phyloP scores from a whole-genome alignment of 148 eudicot genomes.

The Pharnaceum exiguum region DNA sequence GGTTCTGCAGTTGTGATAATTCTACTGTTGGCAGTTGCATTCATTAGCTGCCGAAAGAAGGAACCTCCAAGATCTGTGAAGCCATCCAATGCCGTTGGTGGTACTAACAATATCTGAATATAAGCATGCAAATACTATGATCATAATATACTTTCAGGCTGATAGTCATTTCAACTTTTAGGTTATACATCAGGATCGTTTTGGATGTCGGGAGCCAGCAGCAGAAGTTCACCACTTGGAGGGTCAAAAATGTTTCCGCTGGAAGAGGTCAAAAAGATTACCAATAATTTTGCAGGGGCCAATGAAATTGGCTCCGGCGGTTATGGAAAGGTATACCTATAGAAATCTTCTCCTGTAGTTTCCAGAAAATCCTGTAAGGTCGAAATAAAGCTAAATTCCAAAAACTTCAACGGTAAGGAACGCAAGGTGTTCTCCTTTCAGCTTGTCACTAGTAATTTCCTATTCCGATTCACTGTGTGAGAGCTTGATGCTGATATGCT shows the following conservation, averaged over 20 bases:
- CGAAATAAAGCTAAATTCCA: no score
- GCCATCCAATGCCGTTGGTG: slow-evolving; percentile 45
- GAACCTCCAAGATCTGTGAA: slow-evolving; percentile 31
- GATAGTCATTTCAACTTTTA: background rate
- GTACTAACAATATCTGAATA: background rate
- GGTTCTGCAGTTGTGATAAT: slow-evolving; percentile 37
- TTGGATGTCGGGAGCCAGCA: slow-evolving; percentile 33
- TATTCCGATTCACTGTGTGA: no score
- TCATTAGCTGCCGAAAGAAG: slow-evolving; percentile 37
- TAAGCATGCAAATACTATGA: background rate
- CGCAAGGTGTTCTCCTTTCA: no score
- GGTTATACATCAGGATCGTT: slow-evolving; percentile 21
- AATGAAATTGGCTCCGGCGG: slow-evolving; percentile 38
- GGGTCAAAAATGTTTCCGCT: slow-evolving; percentile 32
- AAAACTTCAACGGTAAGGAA: no score
- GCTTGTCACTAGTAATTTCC: no score
- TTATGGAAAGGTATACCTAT: slow-evolving; percentile 35
- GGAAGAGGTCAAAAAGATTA: slow-evolving; percentile 31
- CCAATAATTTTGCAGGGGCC: slow-evolving; percentile 37
- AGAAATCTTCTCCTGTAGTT: background rate
- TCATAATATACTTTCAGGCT: background rate
- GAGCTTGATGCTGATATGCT: no score
- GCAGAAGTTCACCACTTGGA: slow-evolving; percentile 24
- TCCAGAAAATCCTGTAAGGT: no score
- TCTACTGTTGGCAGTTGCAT: slow-evolving; percentile 26